phyloP scores from a whole-genome alignment of 805 yeast genomes.

The Yarrowia hollandica region DNA sequence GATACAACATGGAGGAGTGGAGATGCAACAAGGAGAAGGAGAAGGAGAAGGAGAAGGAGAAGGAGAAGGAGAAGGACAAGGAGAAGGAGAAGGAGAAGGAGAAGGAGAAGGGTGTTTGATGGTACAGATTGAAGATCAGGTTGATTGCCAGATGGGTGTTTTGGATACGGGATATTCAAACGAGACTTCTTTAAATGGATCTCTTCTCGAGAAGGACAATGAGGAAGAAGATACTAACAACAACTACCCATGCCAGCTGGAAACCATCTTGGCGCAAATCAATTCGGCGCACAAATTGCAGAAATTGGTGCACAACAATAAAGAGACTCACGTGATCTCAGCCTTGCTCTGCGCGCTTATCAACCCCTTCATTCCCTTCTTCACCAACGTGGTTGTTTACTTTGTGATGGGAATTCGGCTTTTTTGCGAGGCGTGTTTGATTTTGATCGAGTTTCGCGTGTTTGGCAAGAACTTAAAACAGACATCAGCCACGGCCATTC shows the following conservation, averaged over 20 bases:
- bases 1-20: conserved; percentile 33
- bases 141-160: background rate
- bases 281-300: conserved; percentile 1
- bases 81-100: conserved; percentile 17
- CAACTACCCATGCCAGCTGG: conserved; percentile 32
- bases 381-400: conserved; percentile 33
- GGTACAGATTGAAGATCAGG: conserved; percentile 34
- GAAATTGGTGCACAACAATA: conserved; percentile 3
- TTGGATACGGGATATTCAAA: background rate
- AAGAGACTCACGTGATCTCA: background rate
- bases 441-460: conserved; percentile 39
- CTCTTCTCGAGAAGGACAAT: no score
- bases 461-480: conserved; percentile 39
- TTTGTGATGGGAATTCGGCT: conserved; percentile 37
- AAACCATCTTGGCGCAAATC: conserved; percentile 29
- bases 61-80: conserved; percentile 1
- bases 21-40: conserved; percentile 11
- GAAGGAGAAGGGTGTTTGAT: no score
- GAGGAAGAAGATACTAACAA: no score
- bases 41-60: conserved; percentile 4
- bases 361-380: conserved; percentile 30
- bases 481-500: conserved; percentile 67
- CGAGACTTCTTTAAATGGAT: background rate
- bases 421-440: conserved; percentile 39
- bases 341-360: background rate